Base-by-base conservation (phyloP, 225 moss, liverwort and hornwort genomes). In the Pseudoscleropodium purum region DNA sequence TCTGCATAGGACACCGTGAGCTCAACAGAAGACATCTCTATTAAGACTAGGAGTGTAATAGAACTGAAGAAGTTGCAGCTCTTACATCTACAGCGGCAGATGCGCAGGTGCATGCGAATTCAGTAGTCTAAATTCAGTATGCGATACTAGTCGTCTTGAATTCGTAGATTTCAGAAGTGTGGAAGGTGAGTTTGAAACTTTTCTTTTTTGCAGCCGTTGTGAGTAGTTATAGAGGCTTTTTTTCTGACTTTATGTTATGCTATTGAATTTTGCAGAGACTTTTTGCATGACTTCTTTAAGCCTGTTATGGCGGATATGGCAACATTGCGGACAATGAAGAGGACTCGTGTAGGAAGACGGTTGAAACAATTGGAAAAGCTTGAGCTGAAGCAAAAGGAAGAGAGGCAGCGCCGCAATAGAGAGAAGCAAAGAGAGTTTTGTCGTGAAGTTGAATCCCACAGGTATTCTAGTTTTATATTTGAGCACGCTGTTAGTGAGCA, bases 371-470 rank as follows among this genome's bases (percentile, higher is more conserved):
- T 99, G 89, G 99, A 99, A 91, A 99, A 94, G 91, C 95, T 97
- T 90, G 99, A 99, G 90, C 92, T 87, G 88, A 99, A 99, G 90
- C 97, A 97, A 85, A 99, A 97, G 88, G 99, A 99, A 96, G 99
- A 99, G 91, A 94, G 99, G 90, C 95, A 94, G 70, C 93, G 99
- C 57, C 96, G 97, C 67, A 95, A 96, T 88, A 95, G 95, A 91
- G 99, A 99, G 89, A 95, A 97, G 87, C 97, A 99, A 92, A 96
- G 95, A 85, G 99, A 99, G 86, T 99, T 99, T 75, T 96, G 97
- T 84, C 93, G 95, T n/a, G 99, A 99, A 90, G 95, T 97, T 85
- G 99, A 99, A 90, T 90, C 95, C 59, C 99, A 99, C 83, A 96
- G 92, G 99, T 99, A 90, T 92, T 90, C 87, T 82, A 57, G 61